phyloP scores from a whole-genome alignment of 768 basidiomycete species.

The Termitomyces sp. region DNA sequence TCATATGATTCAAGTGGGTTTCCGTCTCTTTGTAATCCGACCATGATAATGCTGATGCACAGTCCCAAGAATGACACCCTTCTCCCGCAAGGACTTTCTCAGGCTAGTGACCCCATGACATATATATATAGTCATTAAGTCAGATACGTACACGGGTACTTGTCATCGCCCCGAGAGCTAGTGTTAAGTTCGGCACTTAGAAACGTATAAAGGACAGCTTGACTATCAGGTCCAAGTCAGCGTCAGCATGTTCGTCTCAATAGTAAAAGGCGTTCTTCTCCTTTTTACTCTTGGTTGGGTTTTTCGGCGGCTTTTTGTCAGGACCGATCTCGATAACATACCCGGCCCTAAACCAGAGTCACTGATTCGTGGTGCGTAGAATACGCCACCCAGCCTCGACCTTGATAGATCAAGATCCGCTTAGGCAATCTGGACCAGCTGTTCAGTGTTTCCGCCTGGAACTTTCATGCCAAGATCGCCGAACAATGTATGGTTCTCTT shows the following conservation, averaged over 20 bases:
- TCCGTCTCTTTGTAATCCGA: not conserved
- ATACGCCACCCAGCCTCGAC: not conserved
- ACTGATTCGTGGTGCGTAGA: constrained; percentile 22
- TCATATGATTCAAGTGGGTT: not conserved
- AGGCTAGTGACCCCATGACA: not conserved
- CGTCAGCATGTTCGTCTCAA: not conserved
- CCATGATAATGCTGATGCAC: not conserved
- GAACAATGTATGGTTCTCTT: constrained; percentile 2
- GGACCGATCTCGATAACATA: constrained; percentile 26
- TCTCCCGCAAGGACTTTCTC: not conserved
- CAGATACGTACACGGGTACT: constrained; percentile 1
- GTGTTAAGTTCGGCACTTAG: not conserved
- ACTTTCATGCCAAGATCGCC: constrained; percentile 6
- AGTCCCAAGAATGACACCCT: not conserved
- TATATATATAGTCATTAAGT: not conserved
- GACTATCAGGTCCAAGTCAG: not conserved
- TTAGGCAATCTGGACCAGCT: constrained; percentile 10
- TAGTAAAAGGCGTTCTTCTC: constrained; percentile 3
- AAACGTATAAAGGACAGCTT: not conserved
- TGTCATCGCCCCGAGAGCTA: constrained; percentile 1
- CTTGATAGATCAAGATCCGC: not conserved
- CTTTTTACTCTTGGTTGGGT: constrained; percentile 11
- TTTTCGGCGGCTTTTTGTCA: constrained; percentile 13
- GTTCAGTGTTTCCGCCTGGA: constrained; percentile 6
- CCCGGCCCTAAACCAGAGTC: constrained; percentile 28